Evolutionary conservation across 305 asterid genomes (phyloP), one percentile per base, ranked within the genome.

Genomic region (Fraxinus platypoda): DNA sequence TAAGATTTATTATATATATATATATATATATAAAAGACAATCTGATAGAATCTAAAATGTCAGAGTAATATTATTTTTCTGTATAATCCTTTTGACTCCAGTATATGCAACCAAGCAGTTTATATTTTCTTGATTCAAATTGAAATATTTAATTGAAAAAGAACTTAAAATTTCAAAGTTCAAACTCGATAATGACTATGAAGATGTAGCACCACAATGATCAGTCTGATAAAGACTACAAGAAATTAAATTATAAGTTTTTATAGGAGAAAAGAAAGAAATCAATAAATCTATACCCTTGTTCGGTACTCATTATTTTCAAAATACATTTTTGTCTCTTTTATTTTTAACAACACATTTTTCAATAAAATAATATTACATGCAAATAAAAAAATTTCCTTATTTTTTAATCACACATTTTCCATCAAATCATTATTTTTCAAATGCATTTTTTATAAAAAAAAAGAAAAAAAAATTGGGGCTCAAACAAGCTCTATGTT

Each of bases 81-180:
- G 80, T 79, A 76, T 79, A 82, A 76, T 76, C 35, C 83, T 57
- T 82, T 84, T 84, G 89, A 84, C 89, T 82, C 82, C 21, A 23
- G 41, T 6, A 54, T 38, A 76, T 1, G 28, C 78, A 80, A 38
- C 23, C n/a, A 41, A 35, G 26, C 81, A 75, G 30, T 9, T 13
- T 80, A 3, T 11, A 26, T 66, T 70, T 17, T 68, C 21, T 17
- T 57, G 8, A 3, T 73, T 66, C 80, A 70, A 81, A 19, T 19
- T 59, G 70, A n/a, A n/a, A 59, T 81, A 28, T 19, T 59, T 7
- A 59, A 59, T 6, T 19, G 28, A n/a, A 37, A 75, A 3, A 33
- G 75, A 12, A 79, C 73, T 79, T 59, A 59, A 62, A 71, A 64
- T 83, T 87, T 68, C 31, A 23, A 76, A 72, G 37, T 71, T 57